Percentiles rank a stretch among this genome's conserved stretches.
These are phyloP conservation scores for Lactarius hatsudake DNA, from an alignment of 768 basidiomycete genomes.

Conservation along the genomic window DNA sequence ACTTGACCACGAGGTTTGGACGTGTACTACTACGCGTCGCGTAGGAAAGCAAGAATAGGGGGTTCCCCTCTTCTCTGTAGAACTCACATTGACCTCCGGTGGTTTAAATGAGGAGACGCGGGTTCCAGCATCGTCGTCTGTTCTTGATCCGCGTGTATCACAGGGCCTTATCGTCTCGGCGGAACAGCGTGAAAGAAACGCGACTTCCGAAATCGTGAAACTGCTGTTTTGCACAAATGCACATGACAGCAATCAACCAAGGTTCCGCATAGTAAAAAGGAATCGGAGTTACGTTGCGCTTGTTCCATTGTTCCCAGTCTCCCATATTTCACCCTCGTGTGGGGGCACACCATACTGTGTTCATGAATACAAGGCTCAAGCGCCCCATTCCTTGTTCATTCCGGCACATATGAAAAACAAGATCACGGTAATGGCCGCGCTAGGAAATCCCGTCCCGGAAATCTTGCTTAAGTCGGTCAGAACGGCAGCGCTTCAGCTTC, in stretches of 20 bases:
- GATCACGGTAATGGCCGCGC: too few relatives aligned
- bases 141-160: not conserved
- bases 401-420: too few relatives aligned
- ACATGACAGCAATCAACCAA: not conserved
- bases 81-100: not conserved
- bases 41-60: constrained; percentile 1
- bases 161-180: not conserved
- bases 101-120: constrained; percentile 6
- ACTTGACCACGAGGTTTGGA: not conserved
- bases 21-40: constrained; percentile 10
- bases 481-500: too few relatives aligned
- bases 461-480: too few relatives aligned
- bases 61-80: not conserved
- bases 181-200: not conserved
- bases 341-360: not conserved
- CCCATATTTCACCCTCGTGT: not conserved
- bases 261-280: too few relatives aligned
- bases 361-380: too few relatives aligned
- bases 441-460: too few relatives aligned
- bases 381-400: too few relatives aligned
- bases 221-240: not conserved
- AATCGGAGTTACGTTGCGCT: not conserved
- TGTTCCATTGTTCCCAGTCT: not conserved
- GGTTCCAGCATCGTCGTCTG: not conserved
- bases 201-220: not conserved